phyloP scores from a whole-genome alignment of 2,329 filamentous ascomycete species.

The Penicillium sp. region DNA sequence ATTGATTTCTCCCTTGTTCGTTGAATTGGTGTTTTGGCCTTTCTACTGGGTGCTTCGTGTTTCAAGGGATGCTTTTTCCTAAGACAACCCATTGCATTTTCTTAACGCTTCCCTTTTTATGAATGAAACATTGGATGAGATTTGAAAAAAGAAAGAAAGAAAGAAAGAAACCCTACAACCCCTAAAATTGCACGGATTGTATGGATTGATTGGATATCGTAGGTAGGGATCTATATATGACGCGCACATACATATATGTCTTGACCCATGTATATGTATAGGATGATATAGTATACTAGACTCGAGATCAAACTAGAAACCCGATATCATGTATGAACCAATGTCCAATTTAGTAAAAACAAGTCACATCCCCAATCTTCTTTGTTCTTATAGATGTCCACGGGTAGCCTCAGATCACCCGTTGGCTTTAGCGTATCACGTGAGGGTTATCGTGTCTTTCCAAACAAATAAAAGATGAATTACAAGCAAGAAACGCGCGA shows the following conservation, averaged over 20 bases:
- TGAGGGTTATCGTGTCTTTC: slow-evolving; percentile 16
- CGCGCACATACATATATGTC: background rate
- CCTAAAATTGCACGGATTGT: too few relatives aligned
- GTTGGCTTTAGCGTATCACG: slow-evolving; percentile 26
- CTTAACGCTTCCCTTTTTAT: slow-evolving; percentile 1
- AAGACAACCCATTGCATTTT: slow-evolving; percentile 18
- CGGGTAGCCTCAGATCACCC: slow-evolving; percentile 15
- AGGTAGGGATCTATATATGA: background rate
- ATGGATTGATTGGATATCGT: background rate
- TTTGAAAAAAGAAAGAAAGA: background rate
- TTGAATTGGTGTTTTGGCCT: slow-evolving; percentile 22
- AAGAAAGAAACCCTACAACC: background rate
- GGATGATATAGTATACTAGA: background rate
- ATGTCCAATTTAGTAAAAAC: background rate
- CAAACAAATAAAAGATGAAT: slow-evolving; percentile 1
- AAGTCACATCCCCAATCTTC: background rate
- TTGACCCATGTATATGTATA: background rate
- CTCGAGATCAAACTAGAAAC: too few relatives aligned
- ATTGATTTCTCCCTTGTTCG: slow-evolving; percentile 39
- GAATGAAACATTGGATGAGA: slow-evolving; percentile 7
- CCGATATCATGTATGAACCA: background rate
- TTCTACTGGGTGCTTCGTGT: slow-evolving; percentile 13
- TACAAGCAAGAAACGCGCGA: background rate
- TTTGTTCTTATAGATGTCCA: background rate
- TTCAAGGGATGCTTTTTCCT: slow-evolving; percentile 9